These are phyloP conservation scores for Cadophora sp. DNA, from an alignment of 2,329 filamentous ascomycete species.

Conservation along the genomic window DNA sequence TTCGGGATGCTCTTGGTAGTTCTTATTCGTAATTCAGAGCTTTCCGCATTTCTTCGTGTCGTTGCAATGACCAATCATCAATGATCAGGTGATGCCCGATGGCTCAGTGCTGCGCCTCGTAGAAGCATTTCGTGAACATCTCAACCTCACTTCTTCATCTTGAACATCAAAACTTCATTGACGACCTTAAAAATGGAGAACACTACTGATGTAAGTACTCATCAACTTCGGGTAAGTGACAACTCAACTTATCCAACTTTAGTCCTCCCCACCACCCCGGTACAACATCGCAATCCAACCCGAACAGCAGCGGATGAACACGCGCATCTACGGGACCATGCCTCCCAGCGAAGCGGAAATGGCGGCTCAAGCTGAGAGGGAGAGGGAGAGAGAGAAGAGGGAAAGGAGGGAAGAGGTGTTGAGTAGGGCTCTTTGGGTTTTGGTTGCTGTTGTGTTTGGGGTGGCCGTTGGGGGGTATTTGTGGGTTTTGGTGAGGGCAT, in stretches of 20 bases:
- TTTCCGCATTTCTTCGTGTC: not conserved
- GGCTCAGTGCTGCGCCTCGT: not conserved
- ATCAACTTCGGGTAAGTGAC: not conserved
- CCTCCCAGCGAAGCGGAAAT: not conserved
- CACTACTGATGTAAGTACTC: not conserved
- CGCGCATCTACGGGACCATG: not conserved
- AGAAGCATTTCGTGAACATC: not conserved
- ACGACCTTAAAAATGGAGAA: not conserved
- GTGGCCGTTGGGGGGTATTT: not conserved
- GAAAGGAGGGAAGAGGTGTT: not conserved
- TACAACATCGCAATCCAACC: not conserved
- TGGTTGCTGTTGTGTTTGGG: too few species aligned
- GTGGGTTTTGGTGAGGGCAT: too few species aligned
- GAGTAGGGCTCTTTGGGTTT: not conserved
- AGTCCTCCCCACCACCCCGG: not conserved
- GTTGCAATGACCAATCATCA: not conserved
- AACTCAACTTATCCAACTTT: not conserved
- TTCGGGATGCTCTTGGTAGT: conserved; percentile 12
- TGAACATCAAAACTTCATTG: not conserved
- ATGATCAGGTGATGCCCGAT: not conserved
- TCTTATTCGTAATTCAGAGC: conserved; percentile 16
- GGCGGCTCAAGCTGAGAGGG: not conserved
- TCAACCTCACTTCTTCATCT: not conserved
- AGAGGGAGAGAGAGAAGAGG: not conserved
- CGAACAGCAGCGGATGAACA: not conserved